Evolutionary conservation across 345 rosid species (phyloP).

Genomic region (Salix suchowensis): DNA sequence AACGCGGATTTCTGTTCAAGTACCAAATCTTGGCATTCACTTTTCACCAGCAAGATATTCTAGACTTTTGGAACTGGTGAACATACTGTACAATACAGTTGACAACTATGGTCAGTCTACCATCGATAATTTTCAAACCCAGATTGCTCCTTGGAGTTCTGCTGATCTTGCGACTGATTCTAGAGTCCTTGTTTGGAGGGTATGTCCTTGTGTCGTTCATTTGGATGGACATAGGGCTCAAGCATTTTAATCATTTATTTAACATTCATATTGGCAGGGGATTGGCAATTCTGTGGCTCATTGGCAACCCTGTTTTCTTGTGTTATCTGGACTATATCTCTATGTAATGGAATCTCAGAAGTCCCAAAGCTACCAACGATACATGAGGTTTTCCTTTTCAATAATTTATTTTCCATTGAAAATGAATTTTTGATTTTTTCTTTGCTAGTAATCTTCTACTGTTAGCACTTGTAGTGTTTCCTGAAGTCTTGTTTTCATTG

Average conservation of each 20-base stretch:
- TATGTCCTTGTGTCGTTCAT: slow-evolving; percentile 22
- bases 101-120: slow-evolving; percentile 61
- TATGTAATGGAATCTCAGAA: slow-evolving; percentile 77
- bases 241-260: slow-evolving; percentile 14
- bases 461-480: not conserved
- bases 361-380: slow-evolving; percentile 75
- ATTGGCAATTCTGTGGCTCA: slow-evolving; percentile 89
- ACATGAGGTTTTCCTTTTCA: slow-evolving; percentile 59
- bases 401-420: slow-evolving; percentile 8
- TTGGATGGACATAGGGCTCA: slow-evolving; percentile 19
- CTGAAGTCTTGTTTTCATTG: not conserved
- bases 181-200: slow-evolving; percentile 93
- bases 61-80: slow-evolving; percentile 66
- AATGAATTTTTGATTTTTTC: not conserved
- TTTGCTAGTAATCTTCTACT: not conserved
- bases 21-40: slow-evolving; percentile 94
- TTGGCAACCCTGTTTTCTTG: slow-evolving; percentile 92
- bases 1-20: slow-evolving; percentile 84
- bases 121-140: slow-evolving; percentile 55
- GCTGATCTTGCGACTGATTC: slow-evolving; percentile 72
- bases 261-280: slow-evolving; percentile 51
- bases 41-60: slow-evolving; percentile 78
- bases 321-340: slow-evolving; percentile 77
- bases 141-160: slow-evolving; percentile 56
- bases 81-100: slow-evolving; percentile 51